phyloP scores from a whole-genome alignment of 495 filamentous ascomycete genomes.

The Penicillium canescens region DNA sequence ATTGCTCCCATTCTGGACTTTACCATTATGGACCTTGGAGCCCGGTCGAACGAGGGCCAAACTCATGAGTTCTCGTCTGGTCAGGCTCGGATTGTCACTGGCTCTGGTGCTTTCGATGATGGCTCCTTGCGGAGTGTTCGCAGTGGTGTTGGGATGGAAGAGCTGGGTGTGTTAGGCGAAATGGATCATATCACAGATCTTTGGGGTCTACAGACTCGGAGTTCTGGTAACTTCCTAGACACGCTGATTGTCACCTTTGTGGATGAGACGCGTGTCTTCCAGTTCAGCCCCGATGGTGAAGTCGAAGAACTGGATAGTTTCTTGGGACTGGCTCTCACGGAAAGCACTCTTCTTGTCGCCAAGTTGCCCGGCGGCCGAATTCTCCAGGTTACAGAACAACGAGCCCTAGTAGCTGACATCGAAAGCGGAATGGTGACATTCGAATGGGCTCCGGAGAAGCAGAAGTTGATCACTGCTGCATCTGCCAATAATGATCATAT shows the following conservation, averaged over 20 bases:
- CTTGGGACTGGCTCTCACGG: conserved; percentile 64
- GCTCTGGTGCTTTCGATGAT: conserved; percentile 83
- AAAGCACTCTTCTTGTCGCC: conserved; percentile 70
- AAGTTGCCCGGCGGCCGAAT: conserved; percentile 63
- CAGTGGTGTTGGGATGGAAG: conserved; percentile 92
- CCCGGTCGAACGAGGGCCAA: conserved; percentile 71
- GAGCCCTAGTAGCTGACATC: conserved; percentile 62
- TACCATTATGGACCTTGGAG: conserved; percentile 91
- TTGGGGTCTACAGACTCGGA: conserved; percentile 59
- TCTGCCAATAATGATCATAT: conserved; percentile 69
- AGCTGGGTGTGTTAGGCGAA: conserved; percentile 78
- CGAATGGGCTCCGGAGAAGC: conserved; percentile 63
- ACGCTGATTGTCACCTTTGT: conserved; percentile 79
- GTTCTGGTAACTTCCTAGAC: conserved; percentile 53
- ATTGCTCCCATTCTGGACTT: conserved; percentile 93
- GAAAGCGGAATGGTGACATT: conserved; percentile 68
- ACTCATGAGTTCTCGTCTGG: conserved; percentile 91
- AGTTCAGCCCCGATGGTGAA: conserved; percentile 71
- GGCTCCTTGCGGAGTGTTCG: conserved; percentile 85
- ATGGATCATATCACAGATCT: conserved; percentile 74
- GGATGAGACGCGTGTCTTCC: conserved; percentile 80
- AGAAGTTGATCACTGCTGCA: conserved; percentile 70
- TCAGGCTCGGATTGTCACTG: conserved; percentile 90
- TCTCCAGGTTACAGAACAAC: conserved; percentile 74
- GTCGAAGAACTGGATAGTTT: conserved; percentile 82